Evolutionary conservation across 495 filamentous ascomycete genomes (phyloP).

Genomic region (Aspergillus haitiensis): DNA sequence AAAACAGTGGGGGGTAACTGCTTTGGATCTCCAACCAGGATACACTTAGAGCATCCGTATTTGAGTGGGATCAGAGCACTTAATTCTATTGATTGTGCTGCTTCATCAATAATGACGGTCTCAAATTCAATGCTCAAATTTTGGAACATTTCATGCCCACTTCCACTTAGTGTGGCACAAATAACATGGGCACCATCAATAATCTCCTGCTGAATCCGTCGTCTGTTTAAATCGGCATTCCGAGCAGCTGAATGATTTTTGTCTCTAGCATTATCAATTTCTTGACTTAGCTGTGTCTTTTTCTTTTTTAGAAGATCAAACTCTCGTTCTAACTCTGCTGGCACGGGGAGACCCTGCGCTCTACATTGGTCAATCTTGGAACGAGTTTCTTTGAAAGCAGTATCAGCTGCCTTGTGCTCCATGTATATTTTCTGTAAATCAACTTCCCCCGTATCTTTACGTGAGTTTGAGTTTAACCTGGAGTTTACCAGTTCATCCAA

Average conservation of each 20-base stretch:
- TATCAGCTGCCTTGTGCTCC: conserved; percentile 76
- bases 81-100: conserved; percentile 95
- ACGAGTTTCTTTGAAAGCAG: conserved; percentile 64
- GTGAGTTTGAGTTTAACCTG: conserved; percentile 54
- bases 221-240: conserved; percentile 80
- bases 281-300: conserved; percentile 69
- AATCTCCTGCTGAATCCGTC: conserved; percentile 84
- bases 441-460: conserved; percentile 46
- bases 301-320: conserved; percentile 75
- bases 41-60: conserved; percentile 95
- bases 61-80: conserved; percentile 96
- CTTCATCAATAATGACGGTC: conserved; percentile 97
- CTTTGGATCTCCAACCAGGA: conserved; percentile 96
- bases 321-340: conserved; percentile 68
- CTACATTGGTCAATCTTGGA: conserved; percentile 69
- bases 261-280: conserved; percentile 83
- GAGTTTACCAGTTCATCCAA: conserved; percentile 86
- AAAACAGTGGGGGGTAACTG: conserved; percentile 95
- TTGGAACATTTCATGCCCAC: conserved; percentile 97
- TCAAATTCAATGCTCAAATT: conserved; percentile 93
- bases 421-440: conserved; percentile 77
- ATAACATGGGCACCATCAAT: conserved; percentile 88
- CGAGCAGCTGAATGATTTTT: conserved; percentile 72
- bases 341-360: conserved; percentile 57
- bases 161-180: conserved; percentile 92